These are phyloP conservation scores for Nicotiana rustica DNA, from an alignment of 305 asterid species.

Conservation along the genomic window DNA sequence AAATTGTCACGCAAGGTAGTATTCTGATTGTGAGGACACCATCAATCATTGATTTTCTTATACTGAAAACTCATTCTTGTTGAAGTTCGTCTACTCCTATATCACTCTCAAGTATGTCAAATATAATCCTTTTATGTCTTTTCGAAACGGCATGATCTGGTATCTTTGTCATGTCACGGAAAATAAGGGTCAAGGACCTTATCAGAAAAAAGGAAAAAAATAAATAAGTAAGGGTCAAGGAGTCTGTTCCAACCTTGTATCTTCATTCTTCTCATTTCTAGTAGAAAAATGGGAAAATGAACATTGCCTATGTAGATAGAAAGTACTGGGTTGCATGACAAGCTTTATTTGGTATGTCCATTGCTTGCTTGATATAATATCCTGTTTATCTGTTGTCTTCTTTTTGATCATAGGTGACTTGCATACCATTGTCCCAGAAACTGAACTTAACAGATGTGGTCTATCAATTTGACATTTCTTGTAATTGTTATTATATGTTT, in stretches of 20 bases:
- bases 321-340: slow-evolving; percentile 21
- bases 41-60: slow-evolving; percentile 6
- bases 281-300: slow-evolving; percentile 21
- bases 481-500: neutral
- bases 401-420: neutral
- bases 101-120: slow-evolving; percentile 22
- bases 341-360: neutral
- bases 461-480: slow-evolving; percentile 10
- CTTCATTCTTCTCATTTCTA: slow-evolving; percentile 8
- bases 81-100: slow-evolving; percentile 10
- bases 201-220: too few species aligned
- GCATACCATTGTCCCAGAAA: slow-evolving; percentile 27
- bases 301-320: neutral
- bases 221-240: neutral
- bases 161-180: slow-evolving; percentile 18
- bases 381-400: slow-evolving; percentile 10
- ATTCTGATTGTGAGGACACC: slow-evolving; percentile 25
- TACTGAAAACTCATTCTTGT: neutral
- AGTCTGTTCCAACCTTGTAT: slow-evolving; percentile 20
- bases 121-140: slow-evolving; percentile 9
- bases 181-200: neutral
- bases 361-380: slow-evolving; percentile 24
- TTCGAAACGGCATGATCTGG: neutral
- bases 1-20: neutral
- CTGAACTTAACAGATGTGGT: slow-evolving; percentile 15